Evolutionary conservation across 441 rosid species (phyloP), one percentile per base, ranked within the genome.

Genomic region (Lepidium campestre): DNA sequence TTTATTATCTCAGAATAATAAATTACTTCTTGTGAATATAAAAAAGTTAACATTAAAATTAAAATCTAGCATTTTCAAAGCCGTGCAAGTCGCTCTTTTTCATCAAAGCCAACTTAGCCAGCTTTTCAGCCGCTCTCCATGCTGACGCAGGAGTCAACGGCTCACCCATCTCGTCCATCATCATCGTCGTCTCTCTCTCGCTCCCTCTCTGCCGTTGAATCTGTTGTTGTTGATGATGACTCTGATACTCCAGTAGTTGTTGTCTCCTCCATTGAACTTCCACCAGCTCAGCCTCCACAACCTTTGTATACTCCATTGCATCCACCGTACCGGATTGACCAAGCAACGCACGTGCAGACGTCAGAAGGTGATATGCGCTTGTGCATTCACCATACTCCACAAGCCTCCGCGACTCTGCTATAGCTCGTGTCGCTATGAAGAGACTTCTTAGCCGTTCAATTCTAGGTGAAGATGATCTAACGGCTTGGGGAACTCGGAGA

Each of bases 21-120:
- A 18, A 6, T 32, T 52, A 62, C 19, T 35, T 3, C 20, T 15
- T 53, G 13, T 52, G 8, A 23, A 12, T 7, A 20, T 0, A 8
- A 50, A 7, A 27, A 11, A 34, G 34, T 34, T 31, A 31, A 36
- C 12, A 11, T 20, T 37, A 37, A 37, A 10, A 6, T 37, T 37
- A 57, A 37, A 50, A 41, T 70, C 91, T 82, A 50, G 91, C 89
- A 48, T 84, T 84, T 70, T 86, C 89, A 45, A 86, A 84, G 80
- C 91, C 91, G 80, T 86, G 91, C 81, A 86, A 66, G 64, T 84
- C 87, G 74, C 87, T 75, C 78, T 81, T 81, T 80, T 82, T 86
- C 83, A 81, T 78, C 63, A 79, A 72, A 18, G 89, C 89, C 53
- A 79, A 74, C 67, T 84, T 81, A 32, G 88, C 91, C 74, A 81